Evolutionary conservation across 192 early-diverging fungal species (phyloP).

Genomic region (Backusella macrospora): DNA sequence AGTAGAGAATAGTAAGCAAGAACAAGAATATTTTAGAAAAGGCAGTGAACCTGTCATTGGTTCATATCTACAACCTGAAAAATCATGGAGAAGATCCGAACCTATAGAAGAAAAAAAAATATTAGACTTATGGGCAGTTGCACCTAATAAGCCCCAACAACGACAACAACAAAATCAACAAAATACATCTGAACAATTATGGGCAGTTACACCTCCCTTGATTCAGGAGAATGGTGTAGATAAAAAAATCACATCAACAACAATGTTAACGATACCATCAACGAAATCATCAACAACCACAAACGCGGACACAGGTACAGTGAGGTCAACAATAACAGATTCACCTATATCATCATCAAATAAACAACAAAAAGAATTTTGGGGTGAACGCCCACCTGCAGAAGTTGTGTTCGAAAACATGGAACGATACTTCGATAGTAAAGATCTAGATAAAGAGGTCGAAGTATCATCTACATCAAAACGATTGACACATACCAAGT

Average conservation of each 20-base stretch:
- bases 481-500: constrained; percentile 45
- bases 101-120: neutral
- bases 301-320: neutral
- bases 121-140: neutral
- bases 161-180: neutral
- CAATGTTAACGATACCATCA: too few relatives aligned
- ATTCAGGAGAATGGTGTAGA: constrained; percentile 9
- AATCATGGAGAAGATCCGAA: neutral
- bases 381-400: constrained; percentile 70
- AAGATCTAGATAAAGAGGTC: constrained; percentile 76
- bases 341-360: neutral
- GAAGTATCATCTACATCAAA: constrained; percentile 30
- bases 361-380: constrained; percentile 40
- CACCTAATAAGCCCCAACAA: neutral
- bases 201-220: constrained; percentile 8
- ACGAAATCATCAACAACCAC: neutral
- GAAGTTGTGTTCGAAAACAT: constrained; percentile 73
- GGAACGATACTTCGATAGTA: constrained; percentile 74
- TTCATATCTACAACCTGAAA: neutral
- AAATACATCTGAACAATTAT: constrained; percentile 11
- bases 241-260: neutral
- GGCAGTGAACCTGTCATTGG: neutral
- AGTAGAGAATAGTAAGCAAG: neutral
- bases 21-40: neutral
- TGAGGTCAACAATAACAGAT: neutral